These are phyloP conservation scores for Leccinum huronense DNA, from an alignment of 1,284 basidiomycete genomes.

Conservation along the genomic window DNA sequence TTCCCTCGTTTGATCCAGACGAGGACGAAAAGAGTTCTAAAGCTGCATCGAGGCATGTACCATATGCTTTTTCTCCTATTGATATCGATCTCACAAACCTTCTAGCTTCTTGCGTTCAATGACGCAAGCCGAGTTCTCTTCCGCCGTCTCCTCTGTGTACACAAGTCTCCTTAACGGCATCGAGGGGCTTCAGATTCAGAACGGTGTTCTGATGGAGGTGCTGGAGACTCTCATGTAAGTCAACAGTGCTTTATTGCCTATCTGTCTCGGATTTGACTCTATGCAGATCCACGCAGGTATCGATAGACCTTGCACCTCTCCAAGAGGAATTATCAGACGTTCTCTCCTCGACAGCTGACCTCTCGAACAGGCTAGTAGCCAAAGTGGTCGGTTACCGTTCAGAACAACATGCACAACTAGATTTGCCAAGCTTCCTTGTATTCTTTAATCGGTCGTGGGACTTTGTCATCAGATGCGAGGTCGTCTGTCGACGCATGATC, in stretches of 20 bases:
- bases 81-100: conserved; percentile 33
- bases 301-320: conserved; percentile 44
- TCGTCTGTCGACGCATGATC: conserved; percentile 85
- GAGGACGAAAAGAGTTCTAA: conserved; percentile 46
- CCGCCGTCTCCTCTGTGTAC: conserved; percentile 64
- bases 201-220: conserved; percentile 59
- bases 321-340: conserved; percentile 69
- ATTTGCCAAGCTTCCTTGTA: conserved; percentile 72
- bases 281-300: conserved; percentile 36
- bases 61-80: conserved; percentile 5
- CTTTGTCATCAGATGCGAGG: conserved; percentile 87
- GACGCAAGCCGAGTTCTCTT: conserved; percentile 68
- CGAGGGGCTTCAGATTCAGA: conserved; percentile 70
- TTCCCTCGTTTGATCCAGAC: conserved; percentile 58
- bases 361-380: conserved; percentile 79
- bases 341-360: conserved; percentile 77
- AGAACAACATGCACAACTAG: conserved; percentile 75
- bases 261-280: conserved; percentile 14
- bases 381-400: conserved; percentile 75
- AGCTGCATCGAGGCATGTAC: conserved; percentile 37
- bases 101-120: conserved; percentile 64
- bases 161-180: conserved; percentile 66
- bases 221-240: conserved; percentile 51
- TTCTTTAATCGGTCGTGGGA: conserved; percentile 86
- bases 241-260: background rate